Percentiles rank a stretch among this genome's conserved stretches.
Conservation (phyloP, 2,329 filamentous ascomycete species). For the Apiospora rasikravindrae region DNA sequence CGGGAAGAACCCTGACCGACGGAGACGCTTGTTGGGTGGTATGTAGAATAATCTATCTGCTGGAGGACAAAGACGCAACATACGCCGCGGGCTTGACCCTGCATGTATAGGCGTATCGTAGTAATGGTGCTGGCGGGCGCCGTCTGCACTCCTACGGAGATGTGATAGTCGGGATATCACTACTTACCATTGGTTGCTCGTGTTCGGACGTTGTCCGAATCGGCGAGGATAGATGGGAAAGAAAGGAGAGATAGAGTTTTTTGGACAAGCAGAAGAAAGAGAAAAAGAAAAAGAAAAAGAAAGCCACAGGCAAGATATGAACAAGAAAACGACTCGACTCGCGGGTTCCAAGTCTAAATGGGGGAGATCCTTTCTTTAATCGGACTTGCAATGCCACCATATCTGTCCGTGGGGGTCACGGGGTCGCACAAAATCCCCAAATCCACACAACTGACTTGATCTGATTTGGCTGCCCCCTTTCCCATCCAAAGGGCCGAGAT, state of each 20-base stretch:
- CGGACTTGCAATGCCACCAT: background rate
- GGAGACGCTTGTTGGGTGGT: background rate
- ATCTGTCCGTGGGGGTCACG: background rate
- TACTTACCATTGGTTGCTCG: background rate
- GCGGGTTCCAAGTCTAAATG: background rate
- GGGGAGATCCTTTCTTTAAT: background rate
- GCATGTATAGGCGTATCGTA: too few relatives aligned
- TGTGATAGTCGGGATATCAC: background rate
- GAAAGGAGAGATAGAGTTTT: background rate
- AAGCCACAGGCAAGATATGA: background rate
- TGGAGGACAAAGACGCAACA: background rate
- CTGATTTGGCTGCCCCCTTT: background rate
- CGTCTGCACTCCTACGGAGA: background rate
- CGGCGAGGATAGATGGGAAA: background rate
- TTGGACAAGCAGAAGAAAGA: too few relatives aligned
- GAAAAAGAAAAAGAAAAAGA: background rate
- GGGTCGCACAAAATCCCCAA: background rate
- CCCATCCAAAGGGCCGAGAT: background rate
- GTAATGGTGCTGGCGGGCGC: too few relatives aligned
- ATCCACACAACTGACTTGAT: background rate
- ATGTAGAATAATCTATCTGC: background rate
- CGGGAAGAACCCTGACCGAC: constrained; percentile 1
- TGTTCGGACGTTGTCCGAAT: background rate
- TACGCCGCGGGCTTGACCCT: background rate
- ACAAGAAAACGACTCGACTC: background rate